Evolutionary conservation across 1,139 yeast genomes (phyloP).

Genomic region (Diutina mesorugosa): DNA sequence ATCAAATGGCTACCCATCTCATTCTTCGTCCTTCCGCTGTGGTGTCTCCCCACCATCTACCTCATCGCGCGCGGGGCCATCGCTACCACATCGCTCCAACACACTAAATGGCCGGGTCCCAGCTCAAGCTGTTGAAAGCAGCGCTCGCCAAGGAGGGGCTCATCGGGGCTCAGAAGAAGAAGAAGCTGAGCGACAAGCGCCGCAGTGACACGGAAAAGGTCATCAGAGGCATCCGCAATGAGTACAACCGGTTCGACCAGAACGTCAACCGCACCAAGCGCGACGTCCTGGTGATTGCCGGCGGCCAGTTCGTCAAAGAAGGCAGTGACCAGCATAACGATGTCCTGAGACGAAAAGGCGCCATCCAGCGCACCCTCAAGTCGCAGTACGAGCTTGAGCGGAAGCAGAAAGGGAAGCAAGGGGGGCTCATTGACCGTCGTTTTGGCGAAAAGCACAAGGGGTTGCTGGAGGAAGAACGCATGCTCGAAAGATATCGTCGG

Average conservation of each 20-base stretch:
- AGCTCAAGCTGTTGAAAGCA: conserved; percentile 69
- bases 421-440: conserved; percentile 74
- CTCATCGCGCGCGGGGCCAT: background rate
- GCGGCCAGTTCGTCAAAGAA: conserved; percentile 41
- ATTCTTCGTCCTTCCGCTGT: background rate
- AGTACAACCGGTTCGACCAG: conserved; percentile 84
- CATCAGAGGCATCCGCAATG: conserved; percentile 53
- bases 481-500: conserved; percentile 87
- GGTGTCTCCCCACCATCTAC: background rate
- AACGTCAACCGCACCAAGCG: conserved; percentile 60
- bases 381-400: conserved; percentile 55
- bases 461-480: conserved; percentile 77
- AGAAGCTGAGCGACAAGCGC: conserved; percentile 43
- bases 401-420: conserved; percentile 45
- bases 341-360: conserved; percentile 43
- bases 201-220: conserved; percentile 26
- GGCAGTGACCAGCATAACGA: conserved; percentile 38
- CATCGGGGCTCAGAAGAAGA: conserved; percentile 60
- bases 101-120: conserved; percentile 77
- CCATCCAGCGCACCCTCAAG: conserved; percentile 63
- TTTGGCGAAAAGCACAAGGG: conserved; percentile 78
- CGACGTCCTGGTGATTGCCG: conserved; percentile 42
- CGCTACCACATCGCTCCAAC: background rate
- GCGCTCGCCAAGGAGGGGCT: conserved; percentile 68
- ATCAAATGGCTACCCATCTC: too few species aligned